Evolutionary conservation across 75 land plant species (phyloP).

Genomic region (Pinus albicaulis): DNA sequence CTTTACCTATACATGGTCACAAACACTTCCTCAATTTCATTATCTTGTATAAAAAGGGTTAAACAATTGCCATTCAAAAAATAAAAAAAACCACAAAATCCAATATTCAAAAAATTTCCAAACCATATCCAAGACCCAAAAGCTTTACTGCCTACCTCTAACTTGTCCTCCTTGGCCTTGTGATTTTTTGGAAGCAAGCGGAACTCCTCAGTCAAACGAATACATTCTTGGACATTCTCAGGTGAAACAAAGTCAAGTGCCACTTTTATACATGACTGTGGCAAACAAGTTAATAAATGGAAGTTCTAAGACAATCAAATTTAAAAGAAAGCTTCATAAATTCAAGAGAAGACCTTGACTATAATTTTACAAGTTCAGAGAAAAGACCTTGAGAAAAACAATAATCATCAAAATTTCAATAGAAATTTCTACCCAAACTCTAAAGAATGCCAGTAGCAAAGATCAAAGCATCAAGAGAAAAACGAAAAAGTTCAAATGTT

Average conservation of each 20-base stretch:
- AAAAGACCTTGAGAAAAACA: background rate
- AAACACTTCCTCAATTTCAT: background rate
- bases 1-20: constrained; percentile 48
- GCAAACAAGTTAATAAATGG: background rate
- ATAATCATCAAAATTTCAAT: background rate
- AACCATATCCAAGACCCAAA: background rate
- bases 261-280: constrained; percentile 66
- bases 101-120: background rate
- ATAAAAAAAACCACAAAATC: background rate
- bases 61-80: background rate
- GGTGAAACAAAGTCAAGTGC: constrained; percentile 50
- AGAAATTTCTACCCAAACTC: background rate
- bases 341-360: background rate
- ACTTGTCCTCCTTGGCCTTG: constrained; percentile 54
- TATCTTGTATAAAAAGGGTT: background rate
- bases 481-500: background rate
- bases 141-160: constrained; percentile 31
- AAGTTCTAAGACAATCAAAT: background rate
- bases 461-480: background rate
- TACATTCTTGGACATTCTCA: constrained; percentile 58
- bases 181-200: constrained; percentile 52
- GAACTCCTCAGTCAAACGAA: constrained; percentile 60
- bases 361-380: background rate
- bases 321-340: background rate
- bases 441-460: background rate